Evolutionary conservation across 805 yeast genomes (phyloP).

Genomic region (Yarrowia sp.): DNA sequence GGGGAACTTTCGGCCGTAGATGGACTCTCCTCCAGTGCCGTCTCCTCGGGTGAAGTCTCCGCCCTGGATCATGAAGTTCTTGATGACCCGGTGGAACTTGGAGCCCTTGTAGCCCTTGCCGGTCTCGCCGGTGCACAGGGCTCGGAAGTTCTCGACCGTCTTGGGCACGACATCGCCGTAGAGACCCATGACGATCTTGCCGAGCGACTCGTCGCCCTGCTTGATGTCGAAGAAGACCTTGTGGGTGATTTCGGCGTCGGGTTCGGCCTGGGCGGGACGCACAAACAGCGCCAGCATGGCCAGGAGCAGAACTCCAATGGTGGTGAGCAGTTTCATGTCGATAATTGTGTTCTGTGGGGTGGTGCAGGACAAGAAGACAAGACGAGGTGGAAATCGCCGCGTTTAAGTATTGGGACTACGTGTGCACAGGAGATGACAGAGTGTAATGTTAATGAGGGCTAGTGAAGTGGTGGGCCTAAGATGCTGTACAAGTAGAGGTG

Average conservation of each 20-base stretch:
- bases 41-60: slow-evolving; percentile 73
- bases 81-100: slow-evolving; percentile 75
- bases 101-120: slow-evolving; percentile 69
- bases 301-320: slow-evolving; percentile 42
- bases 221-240: slow-evolving; percentile 85
- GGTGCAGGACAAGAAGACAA: background rate
- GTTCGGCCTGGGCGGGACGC: slow-evolving; percentile 40
- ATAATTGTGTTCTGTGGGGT: slow-evolving; percentile 10
- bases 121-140: slow-evolving; percentile 77
- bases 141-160: slow-evolving; percentile 88
- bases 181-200: slow-evolving; percentile 85
- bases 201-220: slow-evolving; percentile 78
- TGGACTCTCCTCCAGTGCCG: slow-evolving; percentile 81
- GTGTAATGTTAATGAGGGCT: background rate
- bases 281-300: slow-evolving; percentile 37
- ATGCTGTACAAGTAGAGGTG: too few species aligned
- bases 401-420: slow-evolving; percentile 3
- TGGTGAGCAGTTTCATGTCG: slow-evolving; percentile 45
- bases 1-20: slow-evolving; percentile 72
- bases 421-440: background rate
- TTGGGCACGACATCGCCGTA: slow-evolving; percentile 87
- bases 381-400: background rate
- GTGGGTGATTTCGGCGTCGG: slow-evolving; percentile 64
- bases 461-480: too few species aligned
- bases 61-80: slow-evolving; percentile 82